Conservation (phyloP, 2,329 filamentous ascomycete genomes). For the Colletotrichum horii region DNA sequence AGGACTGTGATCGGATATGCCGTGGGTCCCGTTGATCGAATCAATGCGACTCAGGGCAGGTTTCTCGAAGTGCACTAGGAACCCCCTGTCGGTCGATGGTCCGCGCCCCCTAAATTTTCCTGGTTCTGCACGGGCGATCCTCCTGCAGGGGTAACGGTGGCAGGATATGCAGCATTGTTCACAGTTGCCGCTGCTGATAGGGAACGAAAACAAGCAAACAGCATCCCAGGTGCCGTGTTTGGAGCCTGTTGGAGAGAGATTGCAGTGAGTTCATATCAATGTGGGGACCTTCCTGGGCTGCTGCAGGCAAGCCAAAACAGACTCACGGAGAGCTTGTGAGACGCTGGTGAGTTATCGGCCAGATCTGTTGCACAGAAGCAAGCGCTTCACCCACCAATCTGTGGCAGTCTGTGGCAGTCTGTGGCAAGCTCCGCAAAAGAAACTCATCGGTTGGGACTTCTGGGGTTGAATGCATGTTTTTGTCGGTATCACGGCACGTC, state of each 20-base stretch:
- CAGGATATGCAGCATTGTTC: not conserved
- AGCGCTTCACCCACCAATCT: not conserved
- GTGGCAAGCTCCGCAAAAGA: not conserved
- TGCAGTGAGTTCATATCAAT: not conserved
- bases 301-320: conserved; percentile 1
- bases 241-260: conserved; percentile 4
- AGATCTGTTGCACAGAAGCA: not conserved
- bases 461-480: not conserved
- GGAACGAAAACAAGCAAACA: not conserved
- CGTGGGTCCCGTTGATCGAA: not conserved
- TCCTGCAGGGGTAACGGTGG: not conserved
- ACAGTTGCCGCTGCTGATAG: not conserved
- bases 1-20: not conserved
- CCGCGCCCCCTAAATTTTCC: not conserved
- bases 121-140: conserved; percentile 12
- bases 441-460: not conserved
- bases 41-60: not conserved
- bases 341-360: not conserved
- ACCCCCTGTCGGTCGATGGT: not conserved
- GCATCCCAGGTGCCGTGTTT: not conserved
- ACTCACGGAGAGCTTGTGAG: not conserved
- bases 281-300: not conserved
- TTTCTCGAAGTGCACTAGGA: not conserved
- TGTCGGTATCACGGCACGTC: not conserved
- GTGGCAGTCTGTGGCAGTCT: not conserved